phyloP scores from a whole-genome alignment of 2,329 filamentous ascomycete genomes.

The Nemania sp. region DNA sequence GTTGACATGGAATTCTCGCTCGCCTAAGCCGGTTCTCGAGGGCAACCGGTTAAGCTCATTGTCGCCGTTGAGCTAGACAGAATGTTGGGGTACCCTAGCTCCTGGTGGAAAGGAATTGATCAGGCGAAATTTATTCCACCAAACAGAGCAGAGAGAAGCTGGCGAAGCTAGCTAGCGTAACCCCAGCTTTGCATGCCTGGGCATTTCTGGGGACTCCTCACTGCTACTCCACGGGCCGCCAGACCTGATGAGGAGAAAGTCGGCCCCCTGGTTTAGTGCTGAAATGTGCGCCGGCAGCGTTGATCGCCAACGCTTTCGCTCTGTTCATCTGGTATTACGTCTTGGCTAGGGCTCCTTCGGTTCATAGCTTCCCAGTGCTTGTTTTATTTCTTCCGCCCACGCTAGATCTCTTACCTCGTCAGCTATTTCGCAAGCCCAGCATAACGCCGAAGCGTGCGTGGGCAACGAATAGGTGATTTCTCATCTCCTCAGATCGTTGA shows the following conservation, averaged over 20 bases:
- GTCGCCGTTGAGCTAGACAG: conserved; percentile 15
- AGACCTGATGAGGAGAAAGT: conserved; percentile 31
- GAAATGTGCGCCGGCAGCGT: conserved; percentile 3
- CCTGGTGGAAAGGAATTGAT: conserved; percentile 7
- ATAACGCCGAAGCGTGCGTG: not conserved
- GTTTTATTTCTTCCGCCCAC: conserved; percentile 14
- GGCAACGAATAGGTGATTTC: not conserved
- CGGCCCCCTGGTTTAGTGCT: conserved; percentile 21
- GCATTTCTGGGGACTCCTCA: conserved; percentile 26
- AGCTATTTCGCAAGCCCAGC: not conserved
- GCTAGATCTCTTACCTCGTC: conserved; percentile 15
- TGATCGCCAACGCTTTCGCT: conserved; percentile 11
- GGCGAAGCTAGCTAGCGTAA: conserved; percentile 6
- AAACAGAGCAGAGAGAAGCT: conserved; percentile 28
- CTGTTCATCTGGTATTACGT: conserved; percentile 6
- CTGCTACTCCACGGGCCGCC: conserved; percentile 35
- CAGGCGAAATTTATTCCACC: conserved; percentile 36
- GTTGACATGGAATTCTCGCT: conserved; percentile 15
- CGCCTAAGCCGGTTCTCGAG: conserved; percentile 9
- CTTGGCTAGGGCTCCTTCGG: conserved; percentile 16
- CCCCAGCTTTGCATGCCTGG: conserved; percentile 23
- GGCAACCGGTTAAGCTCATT: conserved; percentile 31
- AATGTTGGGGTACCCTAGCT: conserved; percentile 10
- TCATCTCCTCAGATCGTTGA: not conserved
- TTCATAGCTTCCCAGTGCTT: not conserved